These are phyloP conservation scores for Candida ipomoeae DNA, from an alignment of 805 yeast species.

Conservation along the genomic window DNA sequence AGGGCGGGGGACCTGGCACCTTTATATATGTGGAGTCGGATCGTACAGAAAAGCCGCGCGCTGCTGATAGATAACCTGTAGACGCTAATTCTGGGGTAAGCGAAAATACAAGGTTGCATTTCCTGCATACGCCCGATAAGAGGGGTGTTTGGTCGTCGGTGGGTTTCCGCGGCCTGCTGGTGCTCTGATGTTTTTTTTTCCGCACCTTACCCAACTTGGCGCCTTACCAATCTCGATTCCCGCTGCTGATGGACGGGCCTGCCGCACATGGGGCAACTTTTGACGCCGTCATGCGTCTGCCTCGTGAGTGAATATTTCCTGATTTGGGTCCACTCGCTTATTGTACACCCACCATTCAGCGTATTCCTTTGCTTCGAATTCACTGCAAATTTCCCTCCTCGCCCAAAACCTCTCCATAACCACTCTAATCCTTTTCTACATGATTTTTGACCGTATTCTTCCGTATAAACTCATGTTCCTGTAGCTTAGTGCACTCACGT, in stretches of 20 bases:
- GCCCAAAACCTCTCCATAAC: too few relatives aligned
- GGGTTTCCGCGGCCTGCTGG: not conserved
- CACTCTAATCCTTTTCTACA: too few relatives aligned
- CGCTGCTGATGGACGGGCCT: not conserved
- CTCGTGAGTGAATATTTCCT: not conserved
- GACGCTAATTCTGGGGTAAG: conserved; percentile 2
- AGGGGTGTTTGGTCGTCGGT: not conserved
- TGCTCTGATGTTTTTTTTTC: not conserved
- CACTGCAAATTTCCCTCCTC: too few relatives aligned
- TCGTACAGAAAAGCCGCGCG: not conserved
- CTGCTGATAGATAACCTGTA: not conserved
- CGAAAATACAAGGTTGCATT: conserved; percentile 8
- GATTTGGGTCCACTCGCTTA: too few relatives aligned
- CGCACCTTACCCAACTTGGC: too few relatives aligned
- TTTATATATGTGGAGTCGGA: not conserved
- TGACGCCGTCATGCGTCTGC: not conserved
- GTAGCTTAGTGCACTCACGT: not conserved
- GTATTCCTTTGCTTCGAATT: too few relatives aligned
- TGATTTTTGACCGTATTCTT: too few relatives aligned
- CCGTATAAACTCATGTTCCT: too few relatives aligned
- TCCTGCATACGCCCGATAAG: conserved; percentile 1
- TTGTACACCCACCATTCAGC: too few relatives aligned
- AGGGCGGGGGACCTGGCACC: not conserved
- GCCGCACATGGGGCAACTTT: not conserved
- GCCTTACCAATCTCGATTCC: not conserved